phyloP scores from a whole-genome alignment of 2,329 filamentous ascomycete species.

The Diaporthe eres region DNA sequence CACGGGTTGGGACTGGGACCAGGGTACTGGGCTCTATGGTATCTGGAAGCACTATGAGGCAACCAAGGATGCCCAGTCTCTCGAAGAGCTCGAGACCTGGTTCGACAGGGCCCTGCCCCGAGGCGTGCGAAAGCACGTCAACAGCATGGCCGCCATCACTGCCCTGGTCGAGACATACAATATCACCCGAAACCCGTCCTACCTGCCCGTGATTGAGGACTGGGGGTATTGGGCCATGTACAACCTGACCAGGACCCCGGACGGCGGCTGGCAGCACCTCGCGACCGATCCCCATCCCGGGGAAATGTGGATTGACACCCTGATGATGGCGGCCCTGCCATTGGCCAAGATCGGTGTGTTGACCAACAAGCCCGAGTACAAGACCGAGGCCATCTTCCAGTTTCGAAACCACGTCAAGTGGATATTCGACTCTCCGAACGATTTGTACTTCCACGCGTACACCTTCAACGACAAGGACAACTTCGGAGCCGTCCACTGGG shows the following conservation, averaged over 20 bases:
- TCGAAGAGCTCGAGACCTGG: conserved; percentile 2
- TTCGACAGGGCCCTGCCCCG: neutral
- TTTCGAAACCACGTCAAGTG: conserved; percentile 25
- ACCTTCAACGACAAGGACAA: conserved; percentile 15
- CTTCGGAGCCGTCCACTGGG: conserved; percentile 1
- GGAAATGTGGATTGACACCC: conserved; percentile 7
- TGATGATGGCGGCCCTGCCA: conserved; percentile 13
- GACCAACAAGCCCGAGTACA: neutral
- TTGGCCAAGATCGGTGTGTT: neutral
- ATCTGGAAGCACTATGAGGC: conserved; percentile 17
- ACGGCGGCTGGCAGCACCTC: conserved; percentile 25
- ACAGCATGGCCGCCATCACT: conserved; percentile 15
- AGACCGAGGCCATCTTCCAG: conserved; percentile 11
- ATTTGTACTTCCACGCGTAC: conserved; percentile 5
- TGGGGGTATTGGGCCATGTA: conserved; percentile 7
- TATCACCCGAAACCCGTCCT: conserved; percentile 4
- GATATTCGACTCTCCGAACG: neutral
- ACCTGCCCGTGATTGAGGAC: conserved; percentile 6
- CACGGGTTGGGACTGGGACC: conserved; percentile 10
- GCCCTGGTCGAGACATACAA: conserved; percentile 7
- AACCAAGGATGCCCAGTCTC: neutral
- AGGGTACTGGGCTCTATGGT: conserved; percentile 5
- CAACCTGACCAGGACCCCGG: conserved; percentile 2
- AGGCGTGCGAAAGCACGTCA: neutral
- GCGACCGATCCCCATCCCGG: neutral